A percentile compares a stretch with the other conserved stretches of the same genome.
Conservation (phyloP, 2,329 filamentous ascomycete species). For the Colletotrichum sp. region DNA sequence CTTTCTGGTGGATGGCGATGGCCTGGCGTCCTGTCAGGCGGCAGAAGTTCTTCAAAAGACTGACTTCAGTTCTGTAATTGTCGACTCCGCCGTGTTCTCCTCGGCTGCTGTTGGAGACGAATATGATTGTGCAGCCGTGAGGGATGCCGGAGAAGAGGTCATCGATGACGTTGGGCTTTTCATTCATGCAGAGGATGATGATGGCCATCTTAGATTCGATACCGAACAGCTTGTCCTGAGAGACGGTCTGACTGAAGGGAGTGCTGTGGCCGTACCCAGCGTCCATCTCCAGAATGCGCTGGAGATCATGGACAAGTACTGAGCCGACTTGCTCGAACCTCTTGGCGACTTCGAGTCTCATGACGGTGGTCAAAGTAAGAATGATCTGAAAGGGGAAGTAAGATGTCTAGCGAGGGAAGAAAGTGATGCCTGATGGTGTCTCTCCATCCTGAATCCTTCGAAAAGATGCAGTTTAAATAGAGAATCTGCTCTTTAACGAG, state of each 20-base stretch:
- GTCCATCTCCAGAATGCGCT: conserved; percentile 1
- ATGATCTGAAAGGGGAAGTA: background rate
- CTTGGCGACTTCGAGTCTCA: background rate
- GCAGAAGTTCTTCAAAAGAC: background rate
- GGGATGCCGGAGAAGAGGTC: conserved; percentile 6
- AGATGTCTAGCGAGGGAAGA: background rate
- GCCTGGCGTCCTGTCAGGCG: background rate
- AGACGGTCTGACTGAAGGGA: background rate
- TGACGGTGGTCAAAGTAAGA: background rate
- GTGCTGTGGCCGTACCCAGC: background rate
- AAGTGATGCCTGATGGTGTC: background rate
- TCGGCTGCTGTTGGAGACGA: background rate
- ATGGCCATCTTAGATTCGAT: conserved; percentile 4
- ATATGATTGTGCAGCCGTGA: background rate
- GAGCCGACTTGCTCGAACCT: conserved; percentile 4
- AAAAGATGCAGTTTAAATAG: background rate
- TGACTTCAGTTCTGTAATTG: background rate
- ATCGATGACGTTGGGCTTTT: background rate
- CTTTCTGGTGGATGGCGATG: conserved; percentile 9
- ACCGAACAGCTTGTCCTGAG: background rate
- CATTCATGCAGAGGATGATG: conserved; percentile 6
- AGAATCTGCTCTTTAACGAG: background rate
- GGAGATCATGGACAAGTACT: background rate
- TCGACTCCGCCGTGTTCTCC: background rate
- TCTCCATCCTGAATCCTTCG: background rate